Conservation (phyloP, 2,329 filamentous ascomycete species). For the Plectosphaerella plurivora region DNA sequence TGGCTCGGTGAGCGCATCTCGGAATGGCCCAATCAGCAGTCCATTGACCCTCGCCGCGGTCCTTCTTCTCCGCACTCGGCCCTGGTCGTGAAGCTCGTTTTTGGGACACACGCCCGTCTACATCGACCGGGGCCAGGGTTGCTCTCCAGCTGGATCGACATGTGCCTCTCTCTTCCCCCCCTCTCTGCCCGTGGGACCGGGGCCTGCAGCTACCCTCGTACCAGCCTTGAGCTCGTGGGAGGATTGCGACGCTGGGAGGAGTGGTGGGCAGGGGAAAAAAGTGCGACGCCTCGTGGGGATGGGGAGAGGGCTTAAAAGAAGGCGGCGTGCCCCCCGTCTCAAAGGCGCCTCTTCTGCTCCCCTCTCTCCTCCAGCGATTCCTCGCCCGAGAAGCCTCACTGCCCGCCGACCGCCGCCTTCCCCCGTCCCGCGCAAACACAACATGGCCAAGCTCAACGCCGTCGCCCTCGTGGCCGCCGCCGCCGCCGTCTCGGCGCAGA, state of each 20-base stretch:
- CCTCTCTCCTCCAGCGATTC: background rate
- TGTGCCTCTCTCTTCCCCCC: background rate
- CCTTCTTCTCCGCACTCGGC: background rate
- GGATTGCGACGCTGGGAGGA: too few relatives aligned
- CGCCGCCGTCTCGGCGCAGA: constrained; percentile 46
- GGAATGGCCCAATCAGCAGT: background rate
- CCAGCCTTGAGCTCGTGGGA: background rate
- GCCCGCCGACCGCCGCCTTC: background rate
- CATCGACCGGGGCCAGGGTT: background rate
- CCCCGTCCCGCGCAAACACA: background rate
- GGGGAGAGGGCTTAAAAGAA: too few relatives aligned
- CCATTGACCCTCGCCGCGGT: background rate
- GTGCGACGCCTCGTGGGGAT: too few relatives aligned
- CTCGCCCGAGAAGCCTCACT: background rate
- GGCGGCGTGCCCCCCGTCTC: background rate
- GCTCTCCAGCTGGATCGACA: background rate
- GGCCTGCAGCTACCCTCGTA: background rate
- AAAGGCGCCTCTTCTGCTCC: background rate
- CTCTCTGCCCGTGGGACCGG: background rate
- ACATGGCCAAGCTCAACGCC: constrained; percentile 30
- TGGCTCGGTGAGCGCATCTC: background rate
- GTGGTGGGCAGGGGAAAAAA: too few relatives aligned
- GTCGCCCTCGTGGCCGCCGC: constrained; percentile 27
- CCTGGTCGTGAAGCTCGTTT: background rate
- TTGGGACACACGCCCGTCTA: background rate